Conservation (phyloP, 2,329 filamentous ascomycete species). For the Paracamarosporium sp. region DNA sequence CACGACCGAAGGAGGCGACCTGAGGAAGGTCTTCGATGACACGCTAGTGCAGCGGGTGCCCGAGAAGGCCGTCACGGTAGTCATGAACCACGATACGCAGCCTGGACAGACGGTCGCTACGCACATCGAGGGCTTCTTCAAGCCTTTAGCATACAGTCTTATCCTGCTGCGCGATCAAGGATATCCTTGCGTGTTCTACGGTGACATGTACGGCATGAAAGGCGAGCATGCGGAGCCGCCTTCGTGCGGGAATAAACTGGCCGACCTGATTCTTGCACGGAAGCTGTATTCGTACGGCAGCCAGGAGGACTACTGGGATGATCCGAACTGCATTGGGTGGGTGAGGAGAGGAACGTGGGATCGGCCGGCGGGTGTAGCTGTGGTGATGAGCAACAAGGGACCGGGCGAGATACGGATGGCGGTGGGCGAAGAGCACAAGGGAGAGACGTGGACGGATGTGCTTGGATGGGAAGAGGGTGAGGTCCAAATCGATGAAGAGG, state of each 20-base stretch:
- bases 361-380: conserved; percentile 55
- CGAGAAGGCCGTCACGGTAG: conserved; percentile 68
- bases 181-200: conserved; percentile 73
- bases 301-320: conserved; percentile 70
- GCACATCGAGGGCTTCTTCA: conserved; percentile 70
- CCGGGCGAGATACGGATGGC: conserved; percentile 64
- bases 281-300: conserved; percentile 71
- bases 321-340: conserved; percentile 67
- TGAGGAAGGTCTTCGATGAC: conserved; percentile 68
- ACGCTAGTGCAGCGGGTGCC: conserved; percentile 64
- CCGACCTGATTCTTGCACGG: conserved; percentile 66
- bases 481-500: conserved; percentile 65
- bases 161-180: conserved; percentile 71
- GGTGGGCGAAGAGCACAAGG: conserved; percentile 64
- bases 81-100: conserved; percentile 76
- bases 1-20: conserved; percentile 62
- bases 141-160: conserved; percentile 73
- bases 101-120: conserved; percentile 69
- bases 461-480: conserved; percentile 61
- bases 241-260: conserved; percentile 61
- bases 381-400: conserved; percentile 58
- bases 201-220: conserved; percentile 70
- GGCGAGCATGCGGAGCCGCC: conserved; percentile 60
- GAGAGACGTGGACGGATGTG: conserved; percentile 70
- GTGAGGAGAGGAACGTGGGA: conserved; percentile 60